A percentile compares a stretch with the other conserved stretches of the same genome.
These are phyloP conservation scores for Bocquillonia castaneifolia DNA, from an alignment of 441 rosid genomes.

Conservation along the genomic window DNA sequence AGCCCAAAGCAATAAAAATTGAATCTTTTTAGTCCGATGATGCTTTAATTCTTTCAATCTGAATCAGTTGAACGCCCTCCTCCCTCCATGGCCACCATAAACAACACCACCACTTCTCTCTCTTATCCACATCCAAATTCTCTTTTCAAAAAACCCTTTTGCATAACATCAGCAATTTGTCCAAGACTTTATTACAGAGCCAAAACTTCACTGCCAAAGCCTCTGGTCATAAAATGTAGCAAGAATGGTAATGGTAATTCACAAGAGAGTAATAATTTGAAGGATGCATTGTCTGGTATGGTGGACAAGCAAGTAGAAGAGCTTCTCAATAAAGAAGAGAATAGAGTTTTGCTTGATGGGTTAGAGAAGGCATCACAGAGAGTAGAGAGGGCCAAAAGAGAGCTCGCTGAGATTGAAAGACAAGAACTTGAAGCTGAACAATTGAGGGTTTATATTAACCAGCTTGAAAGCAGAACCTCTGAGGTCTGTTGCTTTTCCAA, in stretches of 20 bases:
- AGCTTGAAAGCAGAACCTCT: slow-evolving; percentile 58
- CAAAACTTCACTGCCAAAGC: slow-evolving; percentile 20
- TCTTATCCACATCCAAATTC: slow-evolving; percentile 18
- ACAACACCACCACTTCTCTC: slow-evolving; percentile 21
- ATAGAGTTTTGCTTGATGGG: slow-evolving; percentile 65
- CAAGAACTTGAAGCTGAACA: slow-evolving; percentile 57
- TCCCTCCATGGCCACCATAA: slow-evolving; percentile 20
- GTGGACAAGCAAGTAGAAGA: slow-evolving; percentile 64
- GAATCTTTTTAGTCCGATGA: not conserved
- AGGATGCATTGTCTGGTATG: slow-evolving; percentile 56
- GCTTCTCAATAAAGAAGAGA: slow-evolving; percentile 64
- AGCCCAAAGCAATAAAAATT: not conserved
- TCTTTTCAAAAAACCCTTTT: slow-evolving; percentile 6
- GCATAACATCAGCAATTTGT: slow-evolving; percentile 16
- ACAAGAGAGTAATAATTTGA: slow-evolving; percentile 38
- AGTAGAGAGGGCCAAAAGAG: slow-evolving; percentile 62
- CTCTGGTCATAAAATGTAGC: slow-evolving; percentile 35
- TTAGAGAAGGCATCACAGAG: slow-evolving; percentile 68
- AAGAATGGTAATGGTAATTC: slow-evolving; percentile 28
- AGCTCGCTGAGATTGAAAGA: slow-evolving; percentile 69
- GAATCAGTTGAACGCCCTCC: not conserved
- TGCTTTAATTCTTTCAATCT: too few relatives aligned
- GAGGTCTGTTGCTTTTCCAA: slow-evolving; percentile 39
- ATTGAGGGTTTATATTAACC: slow-evolving; percentile 45
- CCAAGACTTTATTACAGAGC: slow-evolving; percentile 13